Conservation (phyloP, 2,329 filamentous ascomycete species). For the Polytolypa hystricis region DNA sequence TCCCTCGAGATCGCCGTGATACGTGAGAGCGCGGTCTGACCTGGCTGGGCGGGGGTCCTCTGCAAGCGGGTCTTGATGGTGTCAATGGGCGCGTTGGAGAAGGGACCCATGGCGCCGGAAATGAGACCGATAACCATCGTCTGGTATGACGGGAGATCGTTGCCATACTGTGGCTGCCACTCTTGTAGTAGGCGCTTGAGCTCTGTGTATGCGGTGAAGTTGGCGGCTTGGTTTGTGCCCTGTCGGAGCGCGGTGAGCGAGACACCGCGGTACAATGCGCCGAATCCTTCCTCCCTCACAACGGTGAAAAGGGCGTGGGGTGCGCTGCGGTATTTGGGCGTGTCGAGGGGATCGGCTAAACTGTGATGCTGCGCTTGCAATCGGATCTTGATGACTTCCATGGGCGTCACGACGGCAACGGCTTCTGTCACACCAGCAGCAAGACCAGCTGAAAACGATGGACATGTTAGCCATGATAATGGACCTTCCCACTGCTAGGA, state of each 20-base stretch:
- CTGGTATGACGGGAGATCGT: slow-evolving; percentile 72
- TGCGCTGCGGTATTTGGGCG: slow-evolving; percentile 95
- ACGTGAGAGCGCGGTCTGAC: slow-evolving; percentile 66
- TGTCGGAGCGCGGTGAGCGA: slow-evolving; percentile 86
- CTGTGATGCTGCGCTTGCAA: slow-evolving; percentile 96
- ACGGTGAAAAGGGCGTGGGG: slow-evolving; percentile 77
- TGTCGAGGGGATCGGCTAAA: slow-evolving; percentile 90
- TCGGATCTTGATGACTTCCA: slow-evolving; percentile 99
- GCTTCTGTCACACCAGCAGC: slow-evolving; percentile 92
- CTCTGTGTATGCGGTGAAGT: slow-evolving; percentile 96
- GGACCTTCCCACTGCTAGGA: background rate
- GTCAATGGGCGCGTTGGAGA: slow-evolving; percentile 95
- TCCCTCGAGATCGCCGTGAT: slow-evolving; percentile 69
- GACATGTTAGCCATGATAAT: background rate
- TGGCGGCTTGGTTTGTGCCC: slow-evolving; percentile 94
- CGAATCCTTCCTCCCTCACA: slow-evolving; percentile 76
- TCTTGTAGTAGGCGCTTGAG: slow-evolving; percentile 69
- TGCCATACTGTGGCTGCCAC: slow-evolving; percentile 58
- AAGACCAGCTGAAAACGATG: slow-evolving; percentile 55
- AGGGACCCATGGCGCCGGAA: slow-evolving; percentile 84
- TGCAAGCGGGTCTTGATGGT: slow-evolving; percentile 97
- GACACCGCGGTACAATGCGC: slow-evolving; percentile 85
- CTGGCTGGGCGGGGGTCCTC: slow-evolving; percentile 71
- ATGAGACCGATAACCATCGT: slow-evolving; percentile 86
- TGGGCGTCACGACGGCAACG: slow-evolving; percentile 89